Percentiles rank a stretch among this genome's conserved stretches.
These are phyloP conservation scores for Chloromonas sp. DNA, from an alignment of 163 green algal genomes.

Conservation along the genomic window DNA sequence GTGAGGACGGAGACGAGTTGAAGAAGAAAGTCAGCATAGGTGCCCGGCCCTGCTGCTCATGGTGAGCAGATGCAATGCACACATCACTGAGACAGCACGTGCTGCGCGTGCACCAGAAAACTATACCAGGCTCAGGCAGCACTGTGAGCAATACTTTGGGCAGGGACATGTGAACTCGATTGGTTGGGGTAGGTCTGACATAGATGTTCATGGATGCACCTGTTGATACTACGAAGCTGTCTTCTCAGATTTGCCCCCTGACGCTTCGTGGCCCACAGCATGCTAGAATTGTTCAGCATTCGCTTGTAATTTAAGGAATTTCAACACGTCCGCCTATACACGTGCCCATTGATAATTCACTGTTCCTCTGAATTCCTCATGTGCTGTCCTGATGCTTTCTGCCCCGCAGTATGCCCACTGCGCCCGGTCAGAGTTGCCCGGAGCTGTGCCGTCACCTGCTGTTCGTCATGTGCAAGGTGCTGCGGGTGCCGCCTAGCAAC, in stretches of 20 bases:
- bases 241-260: too few relatives aligned
- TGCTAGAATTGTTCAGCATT: too few relatives aligned
- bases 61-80: conserved; percentile 3
- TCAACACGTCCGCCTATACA: too few relatives aligned
- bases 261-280: too few relatives aligned
- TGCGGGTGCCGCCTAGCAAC: conserved; percentile 49
- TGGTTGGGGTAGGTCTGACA: neutral
- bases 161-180: neutral
- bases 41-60: conserved; percentile 38
- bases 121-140: neutral
- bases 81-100: neutral
- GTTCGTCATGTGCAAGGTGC: conserved; percentile 63
- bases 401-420: neutral
- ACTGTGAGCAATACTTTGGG: too few relatives aligned
- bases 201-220: too few relatives aligned
- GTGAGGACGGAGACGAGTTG: conserved; percentile 35
- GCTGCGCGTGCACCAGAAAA: neutral
- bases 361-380: too few relatives aligned
- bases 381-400: too few relatives aligned
- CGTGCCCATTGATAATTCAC: too few relatives aligned
- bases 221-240: too few relatives aligned
- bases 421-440: neutral
- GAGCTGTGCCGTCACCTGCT: conserved; percentile 56
- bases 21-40: conserved; percentile 52
- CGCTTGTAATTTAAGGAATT: too few relatives aligned